Evolutionary conservation across 2,329 filamentous ascomycete species (phyloP), one percentile per base, ranked within the genome.

Genomic region (Trichoderma sp.): DNA sequence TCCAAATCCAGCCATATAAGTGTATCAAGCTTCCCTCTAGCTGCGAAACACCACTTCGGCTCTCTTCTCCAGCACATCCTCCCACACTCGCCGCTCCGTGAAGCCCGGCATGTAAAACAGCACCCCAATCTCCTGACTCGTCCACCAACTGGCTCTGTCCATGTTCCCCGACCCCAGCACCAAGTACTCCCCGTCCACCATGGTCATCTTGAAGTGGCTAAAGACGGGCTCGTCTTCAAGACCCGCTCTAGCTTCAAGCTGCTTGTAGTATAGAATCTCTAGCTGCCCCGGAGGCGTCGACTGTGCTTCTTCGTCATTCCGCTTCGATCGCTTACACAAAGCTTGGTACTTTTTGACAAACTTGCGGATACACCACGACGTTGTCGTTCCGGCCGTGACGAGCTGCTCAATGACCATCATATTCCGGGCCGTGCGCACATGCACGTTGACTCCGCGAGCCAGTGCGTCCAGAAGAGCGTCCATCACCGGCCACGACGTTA

Each of bases 101-200:
- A 79, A 76, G 0, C 71, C 75, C 3, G 78, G 78, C n/a, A 78
- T 77, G 51, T 82, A 77, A 63, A 87, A 83, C 47, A 87, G 71
- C 34, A 95, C 79, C 1, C 91, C 91, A 24, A 95, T 78, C 77
- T 96, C 92, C 76, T 95, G 92, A 74, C 90, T 93, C 5, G 92
- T 95, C 76, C 86, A 93, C 90, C 90, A 95, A 73, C 90, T 93
- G 7, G 92, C 91, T 1, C 91, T 84, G 76, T 96, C 92, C 82
- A 93, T 86, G 73, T 96, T 96, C 1, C 91, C 91, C 19, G 90
- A 93, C 0, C 92, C 92, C 3, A 95, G 78, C 0, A 95, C 81
- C 1, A 88, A 80, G 21, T 87, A 85, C 67, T 87, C 80, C 1
- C 81, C 81, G 73, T 96, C 92, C 3, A 94, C 84, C 62, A 93